Evolutionary conservation across 352 stramenopile genomes (phyloP).

Genomic region (Pythium oligandrum): DNA sequence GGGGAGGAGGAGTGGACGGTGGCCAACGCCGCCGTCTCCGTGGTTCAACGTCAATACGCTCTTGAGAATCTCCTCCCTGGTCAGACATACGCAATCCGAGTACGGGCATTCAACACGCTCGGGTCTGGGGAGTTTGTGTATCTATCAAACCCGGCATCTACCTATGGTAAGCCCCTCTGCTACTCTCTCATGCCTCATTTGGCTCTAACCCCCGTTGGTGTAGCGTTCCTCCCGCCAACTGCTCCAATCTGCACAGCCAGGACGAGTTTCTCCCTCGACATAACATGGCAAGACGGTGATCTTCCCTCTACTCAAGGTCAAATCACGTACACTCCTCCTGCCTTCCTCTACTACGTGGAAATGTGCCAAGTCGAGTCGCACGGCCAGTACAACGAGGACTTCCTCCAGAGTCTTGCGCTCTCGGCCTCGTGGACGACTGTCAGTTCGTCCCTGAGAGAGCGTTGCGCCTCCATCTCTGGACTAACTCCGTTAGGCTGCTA

Average conservation of each 20-base stretch:
- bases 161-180: constrained; percentile 14
- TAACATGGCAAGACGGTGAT: constrained; percentile 21
- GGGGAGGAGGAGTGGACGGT: constrained; percentile 5
- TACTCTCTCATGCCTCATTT: neutral
- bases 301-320: neutral
- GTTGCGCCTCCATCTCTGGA: constrained; percentile 14
- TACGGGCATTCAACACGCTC: constrained; percentile 18
- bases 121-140: constrained; percentile 10
- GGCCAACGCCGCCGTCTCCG: constrained; percentile 6
- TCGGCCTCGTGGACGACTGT: constrained; percentile 14
- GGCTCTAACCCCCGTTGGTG: neutral
- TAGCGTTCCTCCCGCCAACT: constrained; percentile 26
- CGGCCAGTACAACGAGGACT: constrained; percentile 4
- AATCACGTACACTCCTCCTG: neutral
- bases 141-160: constrained; percentile 16
- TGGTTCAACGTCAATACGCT: constrained; percentile 7
- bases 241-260: constrained; percentile 13
- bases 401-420: constrained; percentile 4
- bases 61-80: constrained; percentile 8
- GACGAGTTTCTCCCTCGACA: constrained; percentile 25
- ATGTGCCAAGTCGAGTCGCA: constrained; percentile 20
- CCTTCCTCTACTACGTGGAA: constrained; percentile 21
- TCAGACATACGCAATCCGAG: constrained; percentile 17
- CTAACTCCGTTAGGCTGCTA: constrained; percentile 22
- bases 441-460: neutral